phyloP scores from a whole-genome alignment of 768 basidiomycete genomes.

The Butyriboletus loyo region DNA sequence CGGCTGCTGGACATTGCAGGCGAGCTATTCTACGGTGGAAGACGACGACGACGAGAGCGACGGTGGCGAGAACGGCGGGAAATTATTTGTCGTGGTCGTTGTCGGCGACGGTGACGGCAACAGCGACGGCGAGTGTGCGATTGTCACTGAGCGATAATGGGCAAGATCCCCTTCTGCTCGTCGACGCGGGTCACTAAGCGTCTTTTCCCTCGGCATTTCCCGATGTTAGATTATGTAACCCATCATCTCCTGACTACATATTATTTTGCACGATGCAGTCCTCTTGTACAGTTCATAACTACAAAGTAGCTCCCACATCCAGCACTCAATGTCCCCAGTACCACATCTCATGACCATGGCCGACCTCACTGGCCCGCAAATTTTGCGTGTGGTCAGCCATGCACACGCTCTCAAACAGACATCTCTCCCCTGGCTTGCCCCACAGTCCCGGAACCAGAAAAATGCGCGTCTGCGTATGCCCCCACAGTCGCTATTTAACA shows the following conservation, averaged over 20 bases:
- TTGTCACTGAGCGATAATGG: neutral
- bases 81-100: neutral
- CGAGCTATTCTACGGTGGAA: conserved; percentile 1
- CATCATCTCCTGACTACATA: no score
- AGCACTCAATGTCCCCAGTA: conserved; percentile 33
- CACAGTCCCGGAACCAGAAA: conserved; percentile 37
- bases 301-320: no score
- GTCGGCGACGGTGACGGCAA: conserved; percentile 8
- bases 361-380: conserved; percentile 77
- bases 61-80: neutral
- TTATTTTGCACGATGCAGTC: no score
- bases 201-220: conserved; percentile 5
- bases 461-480: conserved; percentile 51
- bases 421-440: conserved; percentile 65
- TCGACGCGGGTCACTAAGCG: conserved; percentile 1
- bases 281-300: no score
- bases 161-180: conserved; percentile 1
- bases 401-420: conserved; percentile 62
- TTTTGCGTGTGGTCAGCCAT: conserved; percentile 60
- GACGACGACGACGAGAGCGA: neutral
- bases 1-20: conserved; percentile 23
- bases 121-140: neutral
- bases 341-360: conserved; percentile 88
- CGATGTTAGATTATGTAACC: conserved; percentile 3
- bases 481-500: conserved; percentile 73